Percentiles rank a stretch among this genome's conserved stretches.
Evolutionary conservation across 352 stramenopile species (phyloP).

Genomic region (Phytophthora sansomeana): DNA sequence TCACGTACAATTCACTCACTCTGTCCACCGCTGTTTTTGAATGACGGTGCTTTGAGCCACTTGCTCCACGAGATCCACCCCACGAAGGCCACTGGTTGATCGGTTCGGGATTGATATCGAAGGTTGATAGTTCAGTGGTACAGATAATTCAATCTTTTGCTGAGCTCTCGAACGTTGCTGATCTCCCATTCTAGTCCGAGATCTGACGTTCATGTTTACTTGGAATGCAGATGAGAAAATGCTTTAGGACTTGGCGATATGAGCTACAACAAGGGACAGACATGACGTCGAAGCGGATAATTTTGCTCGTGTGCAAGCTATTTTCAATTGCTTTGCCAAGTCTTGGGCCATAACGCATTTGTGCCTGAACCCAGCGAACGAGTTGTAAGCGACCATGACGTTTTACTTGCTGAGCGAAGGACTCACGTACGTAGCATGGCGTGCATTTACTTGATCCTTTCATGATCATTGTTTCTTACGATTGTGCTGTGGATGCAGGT

Average conservation of each 20-base stretch:
- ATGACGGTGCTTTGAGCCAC: slow-evolving; percentile 53
- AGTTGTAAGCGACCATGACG: slow-evolving; percentile 43
- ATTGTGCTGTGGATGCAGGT: slow-evolving; percentile 39
- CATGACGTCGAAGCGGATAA: background rate
- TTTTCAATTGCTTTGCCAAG: slow-evolving; percentile 21
- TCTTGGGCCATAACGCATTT: slow-evolving; percentile 17
- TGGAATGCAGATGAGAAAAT: background rate
- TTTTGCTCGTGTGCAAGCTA: slow-evolving; percentile 5
- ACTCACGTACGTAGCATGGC: slow-evolving; percentile 53
- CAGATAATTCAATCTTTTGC: slow-evolving; percentile 4
- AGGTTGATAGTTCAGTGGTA: slow-evolving; percentile 1
- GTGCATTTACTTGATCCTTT: background rate
- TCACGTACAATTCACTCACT: slow-evolving; percentile 36
- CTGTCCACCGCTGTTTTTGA: slow-evolving; percentile 63
- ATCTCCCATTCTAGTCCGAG: background rate
- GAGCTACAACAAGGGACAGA: background rate
- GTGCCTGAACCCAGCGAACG: slow-evolving; percentile 1
- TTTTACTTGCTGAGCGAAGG: slow-evolving; percentile 80
- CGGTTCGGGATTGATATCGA: slow-evolving; percentile 18
- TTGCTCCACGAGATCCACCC: slow-evolving; percentile 62
- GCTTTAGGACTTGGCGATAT: background rate
- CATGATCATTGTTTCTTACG: background rate
- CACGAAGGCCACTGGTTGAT: slow-evolving; percentile 34
- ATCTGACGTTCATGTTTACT: slow-evolving; percentile 20
- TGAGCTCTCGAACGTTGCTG: slow-evolving; percentile 9